These are phyloP conservation scores for Dalechampia spathulata DNA, from an alignment of 441 rosid genomes.

Conservation along the genomic window DNA sequence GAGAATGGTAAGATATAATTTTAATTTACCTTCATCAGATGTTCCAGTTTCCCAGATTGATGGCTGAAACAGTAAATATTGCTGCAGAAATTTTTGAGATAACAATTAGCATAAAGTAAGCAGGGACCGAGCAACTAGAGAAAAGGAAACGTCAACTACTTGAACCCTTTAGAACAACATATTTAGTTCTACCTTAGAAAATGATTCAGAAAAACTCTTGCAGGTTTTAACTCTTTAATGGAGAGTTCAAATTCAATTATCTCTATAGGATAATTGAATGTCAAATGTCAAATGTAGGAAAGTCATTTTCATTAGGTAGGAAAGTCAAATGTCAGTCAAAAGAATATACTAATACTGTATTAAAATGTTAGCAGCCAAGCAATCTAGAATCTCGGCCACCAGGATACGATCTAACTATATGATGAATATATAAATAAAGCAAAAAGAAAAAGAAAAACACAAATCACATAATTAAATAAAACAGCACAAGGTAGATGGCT, in stretches of 20 bases:
- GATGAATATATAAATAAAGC: no score
- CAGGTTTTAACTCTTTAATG: neutral
- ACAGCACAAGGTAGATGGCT: neutral
- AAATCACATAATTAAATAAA: neutral
- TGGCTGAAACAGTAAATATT: conserved; percentile 91
- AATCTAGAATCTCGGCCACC: no score
- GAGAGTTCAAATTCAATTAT: neutral
- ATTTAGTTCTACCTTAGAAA: conserved; percentile 1
- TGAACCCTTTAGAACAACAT: no score
- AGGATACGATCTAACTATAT: neutral
- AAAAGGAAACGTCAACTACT: neutral
- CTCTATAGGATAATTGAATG: no score
- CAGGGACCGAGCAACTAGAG: neutral
- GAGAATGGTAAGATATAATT: neutral
- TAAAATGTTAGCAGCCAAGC: no score
- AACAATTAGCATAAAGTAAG: conserved; percentile 1
- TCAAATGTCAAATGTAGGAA: no score
- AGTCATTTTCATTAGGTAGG: no score
- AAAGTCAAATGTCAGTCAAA: no score
- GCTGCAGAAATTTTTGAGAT: conserved; percentile 36
- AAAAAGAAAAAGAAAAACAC: no score
- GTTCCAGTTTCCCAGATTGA: conserved; percentile 92
- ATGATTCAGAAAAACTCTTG: neutral
- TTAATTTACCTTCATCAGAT: conserved; percentile 83
- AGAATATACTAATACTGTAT: no score